phyloP scores from a whole-genome alignment of 371 early-diverging fungal genomes.

The Synchytrium microbalum region DNA sequence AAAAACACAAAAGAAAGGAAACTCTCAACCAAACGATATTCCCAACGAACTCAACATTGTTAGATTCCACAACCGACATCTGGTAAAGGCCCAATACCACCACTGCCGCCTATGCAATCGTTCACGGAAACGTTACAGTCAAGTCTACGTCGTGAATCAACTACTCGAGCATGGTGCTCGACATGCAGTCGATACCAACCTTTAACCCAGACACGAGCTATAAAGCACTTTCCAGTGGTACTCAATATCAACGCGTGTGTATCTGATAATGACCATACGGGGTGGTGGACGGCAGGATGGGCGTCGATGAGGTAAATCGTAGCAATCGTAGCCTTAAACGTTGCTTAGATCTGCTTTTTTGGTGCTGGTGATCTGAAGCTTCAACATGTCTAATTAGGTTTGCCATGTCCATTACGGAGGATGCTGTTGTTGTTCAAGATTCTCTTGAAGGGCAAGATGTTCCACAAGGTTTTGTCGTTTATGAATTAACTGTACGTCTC shows the following conservation, averaged over 20 bases:
- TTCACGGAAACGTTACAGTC: conserved; percentile 56
- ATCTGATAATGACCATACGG: not conserved
- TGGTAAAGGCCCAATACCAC: conserved; percentile 10
- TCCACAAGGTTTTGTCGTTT: conserved; percentile 34
- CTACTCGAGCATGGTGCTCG: conserved; percentile 74
- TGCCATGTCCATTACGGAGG: conserved; percentile 3
- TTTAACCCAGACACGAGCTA: conserved; percentile 51
- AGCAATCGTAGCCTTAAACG: not conserved
- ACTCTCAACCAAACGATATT: not conserved
- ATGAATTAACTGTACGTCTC: not conserved
- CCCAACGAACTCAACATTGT: conserved; percentile 19
- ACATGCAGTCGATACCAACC: conserved; percentile 66
- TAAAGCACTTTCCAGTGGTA: conserved; percentile 54
- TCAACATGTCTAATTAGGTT: conserved; percentile 25
- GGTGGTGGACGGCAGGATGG: not conserved
- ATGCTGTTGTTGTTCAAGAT: conserved; percentile 14
- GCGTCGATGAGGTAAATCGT: not conserved
- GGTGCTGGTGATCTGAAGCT: conserved; percentile 16
- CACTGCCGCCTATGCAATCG: conserved; percentile 20
- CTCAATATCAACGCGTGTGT: conserved; percentile 64
- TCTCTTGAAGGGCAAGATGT: conserved; percentile 47
- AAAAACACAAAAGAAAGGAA: not conserved
- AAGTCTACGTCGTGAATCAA: conserved; percentile 60
- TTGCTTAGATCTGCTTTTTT: not conserved
- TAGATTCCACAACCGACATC: conserved; percentile 6